Evolutionary conservation across 2,329 filamentous ascomycete genomes (phyloP).

Genomic region (Coleophoma eucalyptorum): DNA sequence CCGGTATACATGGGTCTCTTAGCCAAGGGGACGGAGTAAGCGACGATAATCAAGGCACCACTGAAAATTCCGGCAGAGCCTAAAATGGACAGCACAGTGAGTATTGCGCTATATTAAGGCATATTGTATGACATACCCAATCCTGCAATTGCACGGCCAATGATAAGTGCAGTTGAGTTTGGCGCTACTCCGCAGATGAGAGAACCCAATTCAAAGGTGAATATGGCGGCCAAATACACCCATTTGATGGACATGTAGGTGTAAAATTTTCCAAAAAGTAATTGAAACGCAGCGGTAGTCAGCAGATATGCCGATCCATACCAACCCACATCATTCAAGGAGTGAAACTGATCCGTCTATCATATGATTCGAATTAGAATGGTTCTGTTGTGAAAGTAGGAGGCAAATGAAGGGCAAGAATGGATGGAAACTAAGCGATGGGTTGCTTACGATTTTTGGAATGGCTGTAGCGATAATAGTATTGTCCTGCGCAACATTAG

Average conservation of each 20-base stretch:
- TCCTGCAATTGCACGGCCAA: slow-evolving; percentile 26
- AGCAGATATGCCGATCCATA: slow-evolving; percentile 37
- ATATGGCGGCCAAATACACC: slow-evolving; percentile 22
- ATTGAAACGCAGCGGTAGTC: slow-evolving; percentile 28
- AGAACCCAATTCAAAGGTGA: slow-evolving; percentile 26
- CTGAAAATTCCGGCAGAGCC: slow-evolving; percentile 24
- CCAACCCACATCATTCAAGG: slow-evolving; percentile 40
- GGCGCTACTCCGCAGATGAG: slow-evolving; percentile 24
- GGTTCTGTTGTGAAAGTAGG: too few species aligned
- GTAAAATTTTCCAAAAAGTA: slow-evolving; percentile 28
- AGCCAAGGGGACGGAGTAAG: slow-evolving; percentile 19
- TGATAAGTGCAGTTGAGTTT: slow-evolving; percentile 24
- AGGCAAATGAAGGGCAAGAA: too few species aligned
- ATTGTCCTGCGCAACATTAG: slow-evolving; percentile 16
- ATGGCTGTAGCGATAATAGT: slow-evolving; percentile 33
- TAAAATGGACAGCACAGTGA: too few species aligned
- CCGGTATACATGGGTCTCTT: slow-evolving; percentile 25
- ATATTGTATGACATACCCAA: slow-evolving; percentile 13
- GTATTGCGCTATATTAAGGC: too few species aligned
- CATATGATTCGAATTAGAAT: too few species aligned
- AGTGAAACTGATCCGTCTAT: slow-evolving; percentile 31
- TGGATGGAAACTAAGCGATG: too few species aligned
- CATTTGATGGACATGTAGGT: slow-evolving; percentile 27
- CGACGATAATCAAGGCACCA: slow-evolving; percentile 26
- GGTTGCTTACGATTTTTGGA: slow-evolving; percentile 24